phyloP scores from a whole-genome alignment of 2,329 filamentous ascomycete species.

The Chaetomium sp. region DNA sequence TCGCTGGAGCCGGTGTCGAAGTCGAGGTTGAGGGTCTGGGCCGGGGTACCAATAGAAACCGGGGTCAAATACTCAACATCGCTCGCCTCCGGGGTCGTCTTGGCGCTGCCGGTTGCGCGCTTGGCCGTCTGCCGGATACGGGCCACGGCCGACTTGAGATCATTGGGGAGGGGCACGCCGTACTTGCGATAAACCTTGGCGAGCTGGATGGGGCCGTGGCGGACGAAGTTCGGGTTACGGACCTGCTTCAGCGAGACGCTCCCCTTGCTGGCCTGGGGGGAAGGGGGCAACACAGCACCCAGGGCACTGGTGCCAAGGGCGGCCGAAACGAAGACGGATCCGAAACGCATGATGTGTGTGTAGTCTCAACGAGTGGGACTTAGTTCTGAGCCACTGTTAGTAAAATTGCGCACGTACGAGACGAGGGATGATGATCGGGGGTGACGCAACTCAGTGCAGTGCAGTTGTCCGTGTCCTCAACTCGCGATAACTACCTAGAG shows the following conservation, averaged over 20 bases:
- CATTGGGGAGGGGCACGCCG: conserved; percentile 28
- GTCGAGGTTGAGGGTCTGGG: conserved; percentile 27
- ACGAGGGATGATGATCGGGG: too few relatives aligned
- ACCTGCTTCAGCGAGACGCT: conserved; percentile 32
- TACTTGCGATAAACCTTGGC: conserved; percentile 36
- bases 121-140: conserved; percentile 12
- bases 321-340: background rate
- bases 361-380: background rate
- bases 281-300: conserved; percentile 3
- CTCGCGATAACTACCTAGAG: too few relatives aligned
- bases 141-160: conserved; percentile 25
- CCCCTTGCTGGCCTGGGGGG: conserved; percentile 1
- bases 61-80: conserved; percentile 36
- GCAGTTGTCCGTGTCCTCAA: too few relatives aligned
- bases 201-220: conserved; percentile 30
- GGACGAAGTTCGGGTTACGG: conserved; percentile 31
- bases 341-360: background rate
- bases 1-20: conserved; percentile 31
- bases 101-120: conserved; percentile 26
- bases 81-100: conserved; percentile 24
- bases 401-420: too few relatives aligned
- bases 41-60: conserved; percentile 35
- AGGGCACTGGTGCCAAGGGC: conserved; percentile 2
- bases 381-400: too few relatives aligned
- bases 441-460: too few relatives aligned